Evolutionary conservation across 2,329 filamentous ascomycete species (phyloP).

Genomic region (Microdochium nivale): DNA sequence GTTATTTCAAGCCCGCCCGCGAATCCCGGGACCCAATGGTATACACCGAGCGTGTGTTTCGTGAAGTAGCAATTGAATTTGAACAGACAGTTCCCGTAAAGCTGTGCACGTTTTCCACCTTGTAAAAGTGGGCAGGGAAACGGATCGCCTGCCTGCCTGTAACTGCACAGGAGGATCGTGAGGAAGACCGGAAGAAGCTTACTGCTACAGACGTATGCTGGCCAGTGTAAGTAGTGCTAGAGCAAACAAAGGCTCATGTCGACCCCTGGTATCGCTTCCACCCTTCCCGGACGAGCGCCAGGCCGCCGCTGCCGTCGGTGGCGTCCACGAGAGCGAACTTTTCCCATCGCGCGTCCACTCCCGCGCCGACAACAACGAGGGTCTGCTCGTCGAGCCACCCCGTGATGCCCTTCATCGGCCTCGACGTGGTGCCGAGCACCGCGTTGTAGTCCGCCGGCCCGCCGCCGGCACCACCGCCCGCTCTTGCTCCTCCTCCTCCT

Average conservation of each 20-base stretch:
- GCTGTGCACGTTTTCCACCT: too few species aligned
- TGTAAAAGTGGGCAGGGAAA: too few species aligned
- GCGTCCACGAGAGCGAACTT: conserved; percentile 67
- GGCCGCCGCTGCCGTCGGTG: conserved; percentile 30
- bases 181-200: too few species aligned
- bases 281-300: conserved; percentile 58
- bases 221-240: too few species aligned
- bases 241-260: neutral
- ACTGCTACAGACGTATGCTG: too few species aligned
- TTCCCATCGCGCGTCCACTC: conserved; percentile 78
- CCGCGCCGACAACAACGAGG: conserved; percentile 70
- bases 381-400: conserved; percentile 74
- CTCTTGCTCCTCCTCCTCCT: conserved; percentile 3
- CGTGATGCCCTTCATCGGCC: conserved; percentile 72
- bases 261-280: conserved; percentile 67
- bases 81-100: too few species aligned
- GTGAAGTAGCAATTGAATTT: too few species aligned
- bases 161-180: too few species aligned
- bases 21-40: too few species aligned
- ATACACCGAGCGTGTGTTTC: too few species aligned
- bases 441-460: conserved; percentile 20
- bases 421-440: conserved; percentile 35
- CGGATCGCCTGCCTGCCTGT: too few species aligned
- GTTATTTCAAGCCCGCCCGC: too few species aligned
- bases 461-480: conserved; percentile 35